Conservation (phyloP, 1,139 yeast species). For the Kodamaea suecica region DNA sequence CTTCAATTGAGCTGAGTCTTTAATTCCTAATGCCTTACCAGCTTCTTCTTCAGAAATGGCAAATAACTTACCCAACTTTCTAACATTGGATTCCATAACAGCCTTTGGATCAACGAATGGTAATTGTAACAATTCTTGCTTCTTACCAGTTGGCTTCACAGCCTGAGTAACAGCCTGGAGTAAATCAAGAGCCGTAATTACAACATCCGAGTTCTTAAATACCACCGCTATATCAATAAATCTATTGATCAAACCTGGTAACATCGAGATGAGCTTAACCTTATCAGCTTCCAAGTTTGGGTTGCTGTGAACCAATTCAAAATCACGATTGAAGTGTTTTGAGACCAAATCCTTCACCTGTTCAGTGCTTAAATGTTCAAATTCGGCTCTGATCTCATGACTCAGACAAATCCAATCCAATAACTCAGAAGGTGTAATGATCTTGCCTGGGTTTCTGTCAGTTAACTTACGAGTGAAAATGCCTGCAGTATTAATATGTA, state of each 20-base stretch:
- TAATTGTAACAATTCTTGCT: slow-evolving; percentile 72
- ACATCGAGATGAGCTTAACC: slow-evolving; percentile 55
- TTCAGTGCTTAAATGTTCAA: slow-evolving; percentile 37
- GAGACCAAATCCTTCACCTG: slow-evolving; percentile 52
- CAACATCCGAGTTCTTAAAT: slow-evolving; percentile 70
- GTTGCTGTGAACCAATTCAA: slow-evolving; percentile 19
- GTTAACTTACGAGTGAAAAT: slow-evolving; percentile 59
- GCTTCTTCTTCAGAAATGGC: slow-evolving; percentile 56
- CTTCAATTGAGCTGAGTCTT: slow-evolving; percentile 42
- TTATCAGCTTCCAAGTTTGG: slow-evolving; percentile 39
- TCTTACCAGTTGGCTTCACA: slow-evolving; percentile 52
- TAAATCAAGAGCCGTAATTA: slow-evolving; percentile 60
- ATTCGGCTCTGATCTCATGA: slow-evolving; percentile 53
- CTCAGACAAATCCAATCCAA: slow-evolving; percentile 63
- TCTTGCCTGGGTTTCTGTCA: slow-evolving; percentile 75
- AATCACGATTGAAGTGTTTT: slow-evolving; percentile 56
- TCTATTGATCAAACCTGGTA: slow-evolving; percentile 69
- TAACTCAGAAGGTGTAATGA: slow-evolving; percentile 58
- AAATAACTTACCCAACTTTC: slow-evolving; percentile 66
- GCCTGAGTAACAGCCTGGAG: slow-evolving; percentile 79
- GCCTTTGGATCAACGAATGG: slow-evolving; percentile 60
- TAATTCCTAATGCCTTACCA: slow-evolving; percentile 54
- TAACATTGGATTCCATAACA: slow-evolving; percentile 43
- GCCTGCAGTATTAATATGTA: slow-evolving; percentile 81
- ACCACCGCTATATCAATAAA: slow-evolving; percentile 77